A percentile compares a stretch with the other conserved stretches of the same genome.
Conservation (phyloP, 345 rosid genomes). For the rapeseed (Brassica napus) region Da-Ae NC_063440.1:16794001-16794500, state of each 20-base stretch:
- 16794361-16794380: constrained; percentile 21
- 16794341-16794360: neutral
- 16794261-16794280: neutral
- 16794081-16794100: no score
- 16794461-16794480: constrained; percentile 87
- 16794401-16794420: neutral
- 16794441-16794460: constrained; percentile 78
- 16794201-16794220: constrained; percentile 74
- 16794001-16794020: neutral
- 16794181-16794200: constrained; percentile 62
- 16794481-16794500: constrained; percentile 88
- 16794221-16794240: constrained; percentile 25
- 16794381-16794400: neutral
- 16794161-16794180: constrained; percentile 89
- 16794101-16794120: neutral
- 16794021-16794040: neutral
- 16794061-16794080: no score
- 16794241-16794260: neutral
- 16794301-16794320: constrained; percentile 75
- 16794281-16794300: constrained; percentile 81
- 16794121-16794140: constrained; percentile 2
- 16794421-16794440: constrained; percentile 31
- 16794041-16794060: constrained; percentile 16
- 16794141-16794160: constrained; percentile 66
- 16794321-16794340: constrained; percentile 82